A percentile compares a stretch with the other conserved stretches of the same genome.
Conservation (phyloP, 768 basidiomycete genomes). For the Psilocybe subaeruginosa region DNA sequence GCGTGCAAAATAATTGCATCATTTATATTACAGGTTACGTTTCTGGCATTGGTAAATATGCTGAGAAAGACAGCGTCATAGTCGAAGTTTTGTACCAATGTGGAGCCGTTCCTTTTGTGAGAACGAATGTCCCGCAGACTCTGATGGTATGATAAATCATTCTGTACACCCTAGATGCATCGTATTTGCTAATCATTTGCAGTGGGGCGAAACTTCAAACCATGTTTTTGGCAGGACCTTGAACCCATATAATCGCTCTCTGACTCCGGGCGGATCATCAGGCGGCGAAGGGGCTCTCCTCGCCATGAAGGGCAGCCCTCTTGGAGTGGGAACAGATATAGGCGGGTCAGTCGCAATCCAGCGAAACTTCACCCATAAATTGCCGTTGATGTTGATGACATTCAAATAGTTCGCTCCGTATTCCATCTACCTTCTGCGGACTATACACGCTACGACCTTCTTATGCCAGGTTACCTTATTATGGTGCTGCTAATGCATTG, state of each 20-base stretch:
- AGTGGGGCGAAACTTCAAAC: conserved; percentile 64
- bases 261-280: conserved; percentile 66
- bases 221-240: conserved; percentile 63
- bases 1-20: not conserved
- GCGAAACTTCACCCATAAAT: not conserved
- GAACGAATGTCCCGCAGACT: conserved; percentile 77
- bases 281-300: conserved; percentile 72
- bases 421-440: conserved; percentile 59
- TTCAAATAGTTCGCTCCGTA: conserved; percentile 49
- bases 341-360: conserved; percentile 43
- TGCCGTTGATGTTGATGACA: no score
- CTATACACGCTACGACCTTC: conserved; percentile 63
- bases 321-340: conserved; percentile 69
- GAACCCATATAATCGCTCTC: conserved; percentile 59
- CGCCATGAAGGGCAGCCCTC: conserved; percentile 58
- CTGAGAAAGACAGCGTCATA: conserved; percentile 61
- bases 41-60: conserved; percentile 68
- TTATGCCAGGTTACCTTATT: conserved; percentile 57
- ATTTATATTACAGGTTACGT: conserved; percentile 56
- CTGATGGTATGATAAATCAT: conserved; percentile 53
- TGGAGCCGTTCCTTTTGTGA: conserved; percentile 74
- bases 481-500: conserved; percentile 50
- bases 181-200: not conserved
- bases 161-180: not conserved
- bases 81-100: conserved; percentile 64